Base-by-base conservation (phyloP, 2,329 filamentous ascomycete species). In the Fusarium sp. region DNA sequence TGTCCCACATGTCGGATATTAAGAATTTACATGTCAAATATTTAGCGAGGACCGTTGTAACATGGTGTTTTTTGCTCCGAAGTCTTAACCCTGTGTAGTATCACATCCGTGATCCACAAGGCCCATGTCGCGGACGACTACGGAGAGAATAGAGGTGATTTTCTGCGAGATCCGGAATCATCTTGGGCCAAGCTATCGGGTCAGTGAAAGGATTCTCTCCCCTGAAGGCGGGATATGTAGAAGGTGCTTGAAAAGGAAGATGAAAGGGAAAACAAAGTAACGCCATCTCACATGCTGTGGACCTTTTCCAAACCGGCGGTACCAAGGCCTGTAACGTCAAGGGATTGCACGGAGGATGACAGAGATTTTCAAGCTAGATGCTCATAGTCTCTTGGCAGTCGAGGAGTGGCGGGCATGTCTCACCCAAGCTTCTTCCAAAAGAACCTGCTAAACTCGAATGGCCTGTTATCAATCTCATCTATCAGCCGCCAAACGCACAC, bases 401-500 rank as follows among this genome's bases (percentile, higher is more conserved):
- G 11, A 11, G 31, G 31, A 11, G 31, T 34, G 31, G 31, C 31
- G 31, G 31, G 10, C 31, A 11, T 31, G 31, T 31, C 31, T 31
- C 31, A 31, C 31, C 27, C 8, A 29, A 29, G 27, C 27, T 29
- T 29, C 27, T 31, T n/a, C 50, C 27, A 35, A n/a, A n/a, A 20
- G 29, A 61, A 35, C 40, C 31, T 35, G 45, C 31, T 20, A 45
- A 34, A 38, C 38, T 29, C 14, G 14, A 60, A 38, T 68, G 70
- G 45, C 14, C 22, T 62, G 70, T 62, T 71, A 73, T 73, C 71
- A 74, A 68, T 74, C 71, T 71, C 50, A 47, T 61, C 38, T 27
- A 61, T 34, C 27, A 47, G 27, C 38, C 57, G 16, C 56, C 38
- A 62, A 34, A 52, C 57, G 70, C 66, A 22, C 29, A 62, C 5